phyloP scores from a whole-genome alignment of 2,329 filamentous ascomycete genomes.

The Lasiodiplodia sp. region DNA sequence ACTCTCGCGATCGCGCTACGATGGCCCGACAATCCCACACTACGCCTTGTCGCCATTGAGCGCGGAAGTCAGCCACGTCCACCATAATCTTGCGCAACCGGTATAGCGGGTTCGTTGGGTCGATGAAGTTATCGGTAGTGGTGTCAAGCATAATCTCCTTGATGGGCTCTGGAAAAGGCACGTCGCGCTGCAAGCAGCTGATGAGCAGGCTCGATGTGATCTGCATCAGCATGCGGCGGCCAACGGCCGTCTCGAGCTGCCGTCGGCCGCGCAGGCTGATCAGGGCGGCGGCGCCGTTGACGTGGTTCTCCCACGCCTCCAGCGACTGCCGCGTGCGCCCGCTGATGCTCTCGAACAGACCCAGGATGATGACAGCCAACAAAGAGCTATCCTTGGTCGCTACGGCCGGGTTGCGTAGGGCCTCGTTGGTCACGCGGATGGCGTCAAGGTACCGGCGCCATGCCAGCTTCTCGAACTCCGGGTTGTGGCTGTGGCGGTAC shows the following conservation, averaged over 20 bases:
- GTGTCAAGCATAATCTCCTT: conserved; percentile 20
- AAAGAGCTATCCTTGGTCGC: conserved; percentile 44
- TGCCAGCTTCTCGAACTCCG: conserved; percentile 38
- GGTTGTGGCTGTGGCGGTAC: conserved; percentile 40
- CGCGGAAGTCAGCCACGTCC: conserved; percentile 19
- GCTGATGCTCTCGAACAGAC: conserved; percentile 44
- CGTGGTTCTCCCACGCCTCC: conserved; percentile 43
- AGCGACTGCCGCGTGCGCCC: conserved; percentile 40
- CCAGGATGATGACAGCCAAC: conserved; percentile 41
- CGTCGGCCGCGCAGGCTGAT: conserved; percentile 41
- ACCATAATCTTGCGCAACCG: conserved; percentile 22
- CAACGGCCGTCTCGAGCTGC: conserved; percentile 36
- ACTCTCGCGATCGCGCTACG: neutral
- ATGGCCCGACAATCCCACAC: conserved; percentile 1
- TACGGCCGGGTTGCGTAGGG: conserved; percentile 38
- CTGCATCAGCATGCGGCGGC: conserved; percentile 41
- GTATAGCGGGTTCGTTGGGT: conserved; percentile 17
- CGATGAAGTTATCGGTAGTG: neutral
- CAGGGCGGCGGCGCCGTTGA: conserved; percentile 43
- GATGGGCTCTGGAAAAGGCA: conserved; percentile 7
- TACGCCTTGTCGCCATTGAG: neutral
- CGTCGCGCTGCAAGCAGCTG: conserved; percentile 27
- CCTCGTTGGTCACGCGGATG: conserved; percentile 42
- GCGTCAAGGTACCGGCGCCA: conserved; percentile 43
- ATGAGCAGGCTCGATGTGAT: conserved; percentile 39